Percentiles rank a stretch among this genome's conserved stretches.
phyloP scores from a whole-genome alignment of 2,329 filamentous ascomycete species.

The Escovopsis sp. region DNA sequence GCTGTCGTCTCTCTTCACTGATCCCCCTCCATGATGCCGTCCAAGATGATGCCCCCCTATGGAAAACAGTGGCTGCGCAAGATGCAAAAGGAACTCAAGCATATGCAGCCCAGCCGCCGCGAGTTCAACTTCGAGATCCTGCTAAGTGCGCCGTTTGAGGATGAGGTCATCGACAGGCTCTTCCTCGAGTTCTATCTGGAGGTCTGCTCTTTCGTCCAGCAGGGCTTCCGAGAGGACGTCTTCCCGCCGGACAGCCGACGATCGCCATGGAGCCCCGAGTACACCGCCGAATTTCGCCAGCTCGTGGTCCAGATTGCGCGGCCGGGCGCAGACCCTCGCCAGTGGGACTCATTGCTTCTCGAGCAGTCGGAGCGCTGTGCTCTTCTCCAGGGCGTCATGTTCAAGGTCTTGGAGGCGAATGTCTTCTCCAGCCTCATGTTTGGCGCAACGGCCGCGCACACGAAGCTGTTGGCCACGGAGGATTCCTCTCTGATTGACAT shows the following conservation, averaged over 20 bases:
- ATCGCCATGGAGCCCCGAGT: slow-evolving; percentile 12
- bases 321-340: slow-evolving; percentile 10
- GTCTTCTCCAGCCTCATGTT: slow-evolving; percentile 17
- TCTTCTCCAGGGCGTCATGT: slow-evolving; percentile 15
- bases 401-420: slow-evolving; percentile 12
- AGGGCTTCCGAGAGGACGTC: slow-evolving; percentile 6
- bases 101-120: slow-evolving; percentile 1
- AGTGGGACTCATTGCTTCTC: slow-evolving; percentile 16
- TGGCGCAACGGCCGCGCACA: slow-evolving; percentile 14
- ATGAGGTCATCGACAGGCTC: slow-evolving; percentile 10
- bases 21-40: background rate
- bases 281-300: slow-evolving; percentile 11
- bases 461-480: slow-evolving; percentile 8
- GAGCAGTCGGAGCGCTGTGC: slow-evolving; percentile 9
- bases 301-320: slow-evolving; percentile 14
- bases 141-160: background rate
- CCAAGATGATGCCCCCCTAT: background rate
- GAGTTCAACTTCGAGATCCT: slow-evolving; percentile 2
- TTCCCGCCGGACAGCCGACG: background rate
- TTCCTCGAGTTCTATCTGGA: slow-evolving; percentile 11
- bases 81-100: background rate
- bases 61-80: background rate
- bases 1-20: too few relatives aligned
- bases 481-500: slow-evolving; percentile 11
- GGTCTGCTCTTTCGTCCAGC: slow-evolving; percentile 9